Evolutionary conservation across 73 alveolate species (phyloP).

Genomic region (Paraurostyla sp.): DNA sequence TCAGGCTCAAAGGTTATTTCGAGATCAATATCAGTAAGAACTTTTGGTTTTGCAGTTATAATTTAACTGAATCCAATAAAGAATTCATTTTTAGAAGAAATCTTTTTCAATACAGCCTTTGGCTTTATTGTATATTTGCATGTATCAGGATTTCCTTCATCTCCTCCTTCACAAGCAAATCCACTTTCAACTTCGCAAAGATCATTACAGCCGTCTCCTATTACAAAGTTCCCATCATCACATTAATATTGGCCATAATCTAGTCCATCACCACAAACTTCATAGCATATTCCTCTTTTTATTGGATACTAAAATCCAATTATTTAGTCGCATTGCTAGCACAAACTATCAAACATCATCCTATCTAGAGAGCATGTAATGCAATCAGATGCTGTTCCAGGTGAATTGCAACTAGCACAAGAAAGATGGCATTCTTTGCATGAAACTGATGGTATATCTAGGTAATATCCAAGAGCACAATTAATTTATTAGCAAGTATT

Average conservation of each 20-base stretch:
- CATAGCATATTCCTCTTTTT: background rate
- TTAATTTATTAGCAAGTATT: background rate
- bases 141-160: slow-evolving; percentile 7
- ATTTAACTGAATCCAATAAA: slow-evolving; percentile 1
- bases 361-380: background rate
- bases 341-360: background rate
- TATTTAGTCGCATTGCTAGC: background rate
- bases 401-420: background rate
- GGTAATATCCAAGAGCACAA: slow-evolving; percentile 13
- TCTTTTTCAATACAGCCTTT: background rate
- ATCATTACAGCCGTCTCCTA: slow-evolving; percentile 60
- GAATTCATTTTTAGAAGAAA: background rate
- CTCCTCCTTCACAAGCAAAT: slow-evolving; percentile 57
- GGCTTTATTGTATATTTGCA: background rate
- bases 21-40: background rate
- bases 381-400: slow-evolving; percentile 11
- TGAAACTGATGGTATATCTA: background rate
- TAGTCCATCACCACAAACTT: slow-evolving; percentile 63
- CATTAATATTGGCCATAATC: slow-evolving; percentile 39
- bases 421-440: slow-evolving; percentile 4
- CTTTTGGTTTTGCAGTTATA: background rate
- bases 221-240: slow-evolving; percentile 43
- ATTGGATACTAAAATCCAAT: slow-evolving; percentile 6
- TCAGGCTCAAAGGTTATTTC: background rate
- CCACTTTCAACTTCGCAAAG: slow-evolving; percentile 52